Base-by-base conservation (phyloP, 257 asterid species). In the Perilla frutescens region DNA sequence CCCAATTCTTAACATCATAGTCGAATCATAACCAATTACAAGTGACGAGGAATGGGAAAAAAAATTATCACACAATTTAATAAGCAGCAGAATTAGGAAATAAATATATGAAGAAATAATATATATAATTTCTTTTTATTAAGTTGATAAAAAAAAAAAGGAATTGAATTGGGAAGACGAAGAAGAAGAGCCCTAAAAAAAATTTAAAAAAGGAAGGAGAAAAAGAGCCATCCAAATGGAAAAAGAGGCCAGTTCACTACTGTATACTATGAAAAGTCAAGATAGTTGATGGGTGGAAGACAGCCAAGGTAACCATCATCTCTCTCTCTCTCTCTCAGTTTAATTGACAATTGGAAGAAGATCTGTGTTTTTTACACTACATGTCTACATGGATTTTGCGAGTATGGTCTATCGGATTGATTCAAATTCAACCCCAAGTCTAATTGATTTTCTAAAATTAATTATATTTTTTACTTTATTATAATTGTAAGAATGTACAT, bases 201-300 rank as follows among this genome's bases (percentile, higher is more conserved):
- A 40, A 40, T 40, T 40, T 2, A 40, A 57, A 13, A 43, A 43
- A 43, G 10, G 9, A 20, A 20, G 26, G 26, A 20, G 26, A 20
- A 20, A 1, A 20, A 6, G 2, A 43, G 3, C 43, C 43, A 58
- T 32, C 32, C 6, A 57, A 31, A 1, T 40, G 68, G 68, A 8
- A 32, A 9, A 15, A 1, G 1, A 7, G 26, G 26, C 7, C 37
- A 10, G 14, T 7, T 7, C 11, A n/a, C 5, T 11, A 4, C 5
- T 32, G 9, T 37, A 13, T 59, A 36, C 13, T 7, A 20, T 62
- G 37, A 15, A 41, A 43, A 62, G 54, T 64, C 56, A 40, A 41
- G 68, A 62, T 62, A 41, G 34, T 44, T 45, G 6, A 64, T 64
- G 70, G 41, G 58, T 66, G 71, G 71, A 48, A 47, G 71, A 48